Conservation (phyloP, 106 monocot genomes). For the Cymbidium sinense region DNA sequence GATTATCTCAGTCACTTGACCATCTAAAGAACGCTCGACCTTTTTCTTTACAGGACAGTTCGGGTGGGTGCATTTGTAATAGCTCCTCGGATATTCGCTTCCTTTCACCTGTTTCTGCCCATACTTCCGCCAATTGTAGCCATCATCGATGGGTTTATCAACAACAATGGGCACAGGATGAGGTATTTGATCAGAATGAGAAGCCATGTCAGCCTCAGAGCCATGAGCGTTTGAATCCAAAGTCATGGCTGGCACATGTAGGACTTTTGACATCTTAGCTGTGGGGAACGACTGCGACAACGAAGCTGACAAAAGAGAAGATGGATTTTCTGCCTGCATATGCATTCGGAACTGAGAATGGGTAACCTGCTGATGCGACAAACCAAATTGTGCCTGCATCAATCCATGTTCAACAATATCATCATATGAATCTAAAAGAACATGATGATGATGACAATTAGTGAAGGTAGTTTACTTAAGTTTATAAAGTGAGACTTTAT, state of each 20-base stretch:
- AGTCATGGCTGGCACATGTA: conserved; percentile 8
- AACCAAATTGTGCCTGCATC: conserved; percentile 40
- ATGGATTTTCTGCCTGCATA: conserved; percentile 22
- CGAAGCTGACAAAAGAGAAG: conserved; percentile 17
- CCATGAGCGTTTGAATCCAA: conserved; percentile 11
- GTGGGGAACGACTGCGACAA: conserved; percentile 10
- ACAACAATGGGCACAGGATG: conserved; percentile 24
- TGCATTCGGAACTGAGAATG: conserved; percentile 35
- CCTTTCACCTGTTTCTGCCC: conserved; percentile 75
- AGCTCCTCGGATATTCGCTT: conserved; percentile 63
- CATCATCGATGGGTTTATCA: conserved; percentile 57
- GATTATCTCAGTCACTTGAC: conserved; percentile 58
- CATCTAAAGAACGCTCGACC: conserved; percentile 53
- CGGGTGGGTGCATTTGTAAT: conserved; percentile 56
- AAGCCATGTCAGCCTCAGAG: conserved; percentile 11
- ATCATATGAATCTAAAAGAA: background rate
- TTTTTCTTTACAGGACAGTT: conserved; percentile 71
- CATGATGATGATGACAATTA: background rate
- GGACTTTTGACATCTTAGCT: background rate
- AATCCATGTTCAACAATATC: background rate
- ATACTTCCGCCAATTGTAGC: conserved; percentile 77
- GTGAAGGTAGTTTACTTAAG: background rate
- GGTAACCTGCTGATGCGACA: conserved; percentile 44
- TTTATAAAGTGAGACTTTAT: too few relatives aligned
- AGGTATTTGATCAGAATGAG: conserved; percentile 23